Base-by-base conservation (phyloP, 192 early-diverging fungal genomes). In the Mortierella antarctica region DNA sequence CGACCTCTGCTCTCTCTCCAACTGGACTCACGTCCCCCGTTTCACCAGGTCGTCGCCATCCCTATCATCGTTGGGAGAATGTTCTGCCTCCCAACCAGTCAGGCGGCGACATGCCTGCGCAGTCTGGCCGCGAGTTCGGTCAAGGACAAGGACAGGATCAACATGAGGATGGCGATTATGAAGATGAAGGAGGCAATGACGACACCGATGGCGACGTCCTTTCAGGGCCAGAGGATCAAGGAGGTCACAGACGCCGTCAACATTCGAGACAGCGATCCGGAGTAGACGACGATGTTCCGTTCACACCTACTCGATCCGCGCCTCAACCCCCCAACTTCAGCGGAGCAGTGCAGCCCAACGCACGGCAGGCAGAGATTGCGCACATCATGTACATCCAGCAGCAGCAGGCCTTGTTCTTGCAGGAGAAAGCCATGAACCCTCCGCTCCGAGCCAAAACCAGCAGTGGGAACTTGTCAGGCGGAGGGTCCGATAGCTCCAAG, bases 351-450 rank as follows among this genome's bases (percentile, higher is more conserved):
- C 45, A 49, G 5, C 77, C 77, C 6, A 80, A 80, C 10, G 50
- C 77, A 9, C 77, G 77, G 5, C 64, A 80, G 60, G 77, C 77
- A 2, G 77, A 80, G 12, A 72, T 80, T 51, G 77, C 77, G 14
- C 77, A 80, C 14, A 80, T 80, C 70, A 80, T 71, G 70, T 80
- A 80, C 41, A 80, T 80, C 21, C 77, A 80, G 46, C 77, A 80
- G 51, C 77, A 80, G 14, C 77, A 80, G 65, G 77, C 77, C 6
- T 47, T 80, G 57, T 80, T 80, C 49, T 59, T 80, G 59, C 69
- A 80, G 21, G 77, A 80, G 39, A 80, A 80, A 54, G 77, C 77
- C 53, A 68, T 72, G 70, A 80, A 80, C 49, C 77, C 65, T 46
- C 77, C 77, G 2, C 9, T 80, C 52, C 21, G 53, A 8, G 65